Evolutionary conservation across 2,329 filamentous ascomycete genomes (phyloP), one percentile per base, ranked within the genome.

Genomic region (Beauveria scarabaeidicola): DNA sequence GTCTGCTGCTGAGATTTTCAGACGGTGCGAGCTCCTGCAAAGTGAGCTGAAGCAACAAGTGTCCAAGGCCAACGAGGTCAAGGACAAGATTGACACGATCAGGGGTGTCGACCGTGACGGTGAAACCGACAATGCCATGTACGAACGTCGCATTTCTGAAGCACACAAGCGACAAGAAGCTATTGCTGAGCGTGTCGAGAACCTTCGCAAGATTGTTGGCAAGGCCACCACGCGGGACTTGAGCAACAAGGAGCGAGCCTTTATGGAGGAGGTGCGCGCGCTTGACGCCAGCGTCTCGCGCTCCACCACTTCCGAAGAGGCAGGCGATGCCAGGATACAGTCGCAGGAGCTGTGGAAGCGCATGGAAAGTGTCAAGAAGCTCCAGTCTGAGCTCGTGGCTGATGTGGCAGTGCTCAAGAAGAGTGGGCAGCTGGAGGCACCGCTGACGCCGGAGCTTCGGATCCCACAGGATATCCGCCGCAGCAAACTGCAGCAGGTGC

Each of bases 1-100:
- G 47, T 88, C 87, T 1, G 88, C 87, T 1, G 83, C 88, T 1
- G 87, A 91, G 66, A 76, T 92, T 6, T 92, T 91, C 73, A 78
- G 85, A 27, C 81, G 85, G 58, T 90, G 88, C 62, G 81, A 88
- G 64, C 78, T 84, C 50, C 77, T 92, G 27, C 85, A 87, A 66
- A 75, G 78, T 19, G 88, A 91, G 67, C 78, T 91, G 46, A 78
- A 77, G 63, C 82, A 85, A 62, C 88, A 92, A 68, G 80, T 91
- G 25, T 75, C 74, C 62, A 84, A 86, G 64, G 85, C 83, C 29
- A 82, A 84, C 58, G 82, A 88, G 66, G 80, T 90, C 44, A 84
- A 83, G 68, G 75, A 78, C 43, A 83, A 83, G 64, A 83, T 91
- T 32, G 87, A 91, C 63, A 77, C 77, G 44, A 82, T 90, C 61